phyloP scores from a whole-genome alignment of 305 asterid species.

The Fraxinus paxiana region DNA sequence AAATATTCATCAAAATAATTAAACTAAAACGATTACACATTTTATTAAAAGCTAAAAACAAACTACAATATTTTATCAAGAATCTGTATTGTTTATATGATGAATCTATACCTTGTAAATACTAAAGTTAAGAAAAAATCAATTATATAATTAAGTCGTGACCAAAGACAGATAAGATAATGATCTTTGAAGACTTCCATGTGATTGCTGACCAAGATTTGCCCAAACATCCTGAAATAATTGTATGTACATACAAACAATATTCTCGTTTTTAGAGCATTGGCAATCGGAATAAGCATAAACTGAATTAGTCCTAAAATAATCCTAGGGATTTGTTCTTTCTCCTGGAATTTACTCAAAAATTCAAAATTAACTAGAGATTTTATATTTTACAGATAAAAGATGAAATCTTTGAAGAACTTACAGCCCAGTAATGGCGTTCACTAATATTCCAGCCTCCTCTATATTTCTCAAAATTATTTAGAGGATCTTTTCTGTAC shows the following conservation, averaged over 20 bases:
- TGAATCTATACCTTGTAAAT: not conserved
- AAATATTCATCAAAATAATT: no score
- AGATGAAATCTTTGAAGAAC: slow-evolving; percentile 23
- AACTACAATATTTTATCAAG: not conserved
- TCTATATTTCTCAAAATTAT: slow-evolving; percentile 49
- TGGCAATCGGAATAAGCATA: not conserved
- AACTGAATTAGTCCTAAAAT: not conserved
- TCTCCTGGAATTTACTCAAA: not conserved
- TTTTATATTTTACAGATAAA: not conserved
- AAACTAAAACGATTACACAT: no score
- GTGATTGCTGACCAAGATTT: not conserved
- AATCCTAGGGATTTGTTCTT: not conserved
- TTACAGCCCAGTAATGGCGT: slow-evolving; percentile 88
- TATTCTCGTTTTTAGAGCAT: not conserved
- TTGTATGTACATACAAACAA: not conserved
- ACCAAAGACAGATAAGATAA: not conserved
- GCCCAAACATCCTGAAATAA: not conserved
- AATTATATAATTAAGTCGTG: not conserved
- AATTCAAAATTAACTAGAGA: not conserved
- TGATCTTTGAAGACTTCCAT: not conserved
- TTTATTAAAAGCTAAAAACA: no score
- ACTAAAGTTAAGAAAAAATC: not conserved
- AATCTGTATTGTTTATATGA: not conserved
- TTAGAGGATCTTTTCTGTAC: slow-evolving; percentile 64
- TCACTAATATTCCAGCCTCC: slow-evolving; percentile 93